Conservation (phyloP, 2,329 filamentous ascomycete genomes). For the Diaporthe ilicicola region DNA sequence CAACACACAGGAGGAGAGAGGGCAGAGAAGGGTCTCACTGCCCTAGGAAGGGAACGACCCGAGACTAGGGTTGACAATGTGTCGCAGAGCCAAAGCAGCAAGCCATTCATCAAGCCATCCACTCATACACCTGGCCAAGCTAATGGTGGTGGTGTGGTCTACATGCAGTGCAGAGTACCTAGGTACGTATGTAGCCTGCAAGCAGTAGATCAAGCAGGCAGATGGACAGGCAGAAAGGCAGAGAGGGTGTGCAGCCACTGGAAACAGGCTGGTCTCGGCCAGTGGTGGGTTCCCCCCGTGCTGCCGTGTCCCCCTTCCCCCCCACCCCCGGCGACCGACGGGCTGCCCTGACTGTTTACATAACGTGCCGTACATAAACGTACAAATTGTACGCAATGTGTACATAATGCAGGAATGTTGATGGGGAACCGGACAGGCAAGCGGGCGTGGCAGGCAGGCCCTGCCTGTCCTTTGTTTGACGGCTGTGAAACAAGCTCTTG, state of each 20-base stretch:
- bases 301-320: too few species aligned
- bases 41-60: constrained; percentile 14
- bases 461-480: constrained; percentile 9
- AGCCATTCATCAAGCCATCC: background rate
- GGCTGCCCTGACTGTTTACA: background rate
- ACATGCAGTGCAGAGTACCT: background rate
- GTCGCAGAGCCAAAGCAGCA: background rate
- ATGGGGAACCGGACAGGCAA: background rate
- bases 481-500: constrained; percentile 26
- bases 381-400: background rate
- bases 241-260: background rate
- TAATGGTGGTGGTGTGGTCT: background rate
- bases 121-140: too few species aligned
- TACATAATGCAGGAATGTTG: background rate
- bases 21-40: constrained; percentile 1
- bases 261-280: constrained; percentile 16
- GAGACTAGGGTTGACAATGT: background rate
- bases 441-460: background rate
- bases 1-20: background rate
- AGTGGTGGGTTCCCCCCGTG: background rate
- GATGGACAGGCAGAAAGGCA: background rate
- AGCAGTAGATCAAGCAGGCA: background rate
- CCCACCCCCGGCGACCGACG: too few species aligned
- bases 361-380: background rate
- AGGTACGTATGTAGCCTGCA: background rate